Evolutionary conservation across 2,329 filamentous ascomycete species (phyloP), one percentile per base, ranked within the genome.

Genomic region (Fusarium sororula): DNA sequence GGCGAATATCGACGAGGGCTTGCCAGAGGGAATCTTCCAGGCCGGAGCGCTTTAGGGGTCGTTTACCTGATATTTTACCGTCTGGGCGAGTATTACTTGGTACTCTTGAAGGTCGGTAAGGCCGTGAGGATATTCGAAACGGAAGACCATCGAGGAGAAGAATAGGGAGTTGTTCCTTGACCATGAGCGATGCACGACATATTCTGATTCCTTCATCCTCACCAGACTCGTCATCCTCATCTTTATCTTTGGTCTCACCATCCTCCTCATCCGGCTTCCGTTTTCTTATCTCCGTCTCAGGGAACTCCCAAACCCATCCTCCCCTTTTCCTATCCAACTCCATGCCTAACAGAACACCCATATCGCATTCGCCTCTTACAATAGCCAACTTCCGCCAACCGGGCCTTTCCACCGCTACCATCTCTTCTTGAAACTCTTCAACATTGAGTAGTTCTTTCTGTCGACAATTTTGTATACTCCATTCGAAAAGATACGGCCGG

Each of bases 221-320:
- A 26, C 45, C 61, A 32, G 51, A 14, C 26, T 56, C 68, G 14
- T 45, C 51, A 0, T 73, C 63, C 0, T 66, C 66, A 4, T 66
- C 56, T 30, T 53, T 54, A 7, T 48, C 61, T 15, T 59, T 57
- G 4, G 20, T 26, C 14, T 51, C 45, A 13, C 17, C n/a, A 5
- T 59, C 48, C 9, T 28, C 55, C 7, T 59, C 66, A 4, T 55
- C 61, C 4, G 28, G 18, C 12, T 22, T 50, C 6, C 28, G 42
- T 6, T n/a, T 66, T 37, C 45, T 56, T 13, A 22, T 63, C 42
- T 77, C 73, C 4, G 61, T 39, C 63, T 78, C 74, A 0, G 77
- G 77, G 41, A 77, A 79, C 45, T 78, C 75, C 74, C 77, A 78
- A n/a, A 59, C 45, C 77, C 77, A 79, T 5, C 67, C 68, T 5